Conservation (phyloP, 768 basidiomycete genomes). For the Pleurotus tuoliensis region DNA sequence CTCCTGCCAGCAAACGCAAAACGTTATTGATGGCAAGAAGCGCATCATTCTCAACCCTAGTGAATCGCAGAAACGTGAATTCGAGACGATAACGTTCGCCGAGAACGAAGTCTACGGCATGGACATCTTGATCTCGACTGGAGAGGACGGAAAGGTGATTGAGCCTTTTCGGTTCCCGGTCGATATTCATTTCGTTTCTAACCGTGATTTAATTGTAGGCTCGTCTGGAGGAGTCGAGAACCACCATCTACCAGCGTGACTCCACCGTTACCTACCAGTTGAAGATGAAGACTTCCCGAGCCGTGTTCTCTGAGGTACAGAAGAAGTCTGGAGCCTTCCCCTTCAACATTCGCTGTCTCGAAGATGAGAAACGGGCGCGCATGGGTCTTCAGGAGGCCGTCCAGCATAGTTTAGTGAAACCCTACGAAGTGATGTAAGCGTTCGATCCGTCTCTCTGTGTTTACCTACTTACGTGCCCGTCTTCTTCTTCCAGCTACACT, state of each 20-base stretch:
- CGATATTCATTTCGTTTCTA: background rate
- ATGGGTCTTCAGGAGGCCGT: conserved; percentile 96
- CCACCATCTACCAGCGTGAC: conserved; percentile 91
- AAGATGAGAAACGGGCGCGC: conserved; percentile 93
- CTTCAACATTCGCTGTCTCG: conserved; percentile 90
- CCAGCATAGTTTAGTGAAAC: conserved; percentile 89
- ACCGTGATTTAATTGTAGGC: conserved; percentile 47
- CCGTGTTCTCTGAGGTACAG: conserved; percentile 96
- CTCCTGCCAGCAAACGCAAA: conserved; percentile 91
- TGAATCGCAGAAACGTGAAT: conserved; percentile 79
- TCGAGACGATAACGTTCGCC: conserved; percentile 80
- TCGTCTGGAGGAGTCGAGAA: conserved; percentile 83
- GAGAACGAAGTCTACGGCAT: conserved; percentile 96
- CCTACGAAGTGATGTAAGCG: conserved; percentile 88
- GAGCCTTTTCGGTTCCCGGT: background rate
- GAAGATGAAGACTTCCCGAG: conserved; percentile 96
- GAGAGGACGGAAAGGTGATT: conserved; percentile 85
- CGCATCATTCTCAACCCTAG: conserved; percentile 88
- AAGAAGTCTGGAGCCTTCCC: conserved; percentile 98
- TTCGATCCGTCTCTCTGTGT: conserved; percentile 13
- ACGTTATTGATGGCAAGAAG: conserved; percentile 95
- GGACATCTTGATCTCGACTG: conserved; percentile 84
- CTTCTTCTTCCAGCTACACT: conserved; percentile 54
- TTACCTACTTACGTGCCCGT: background rate
- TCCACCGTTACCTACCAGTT: conserved; percentile 86